These are phyloP conservation scores for Verticillium albo-atrum DNA, from an alignment of 2,329 filamentous ascomycete genomes.

Conservation along the genomic window DNA sequence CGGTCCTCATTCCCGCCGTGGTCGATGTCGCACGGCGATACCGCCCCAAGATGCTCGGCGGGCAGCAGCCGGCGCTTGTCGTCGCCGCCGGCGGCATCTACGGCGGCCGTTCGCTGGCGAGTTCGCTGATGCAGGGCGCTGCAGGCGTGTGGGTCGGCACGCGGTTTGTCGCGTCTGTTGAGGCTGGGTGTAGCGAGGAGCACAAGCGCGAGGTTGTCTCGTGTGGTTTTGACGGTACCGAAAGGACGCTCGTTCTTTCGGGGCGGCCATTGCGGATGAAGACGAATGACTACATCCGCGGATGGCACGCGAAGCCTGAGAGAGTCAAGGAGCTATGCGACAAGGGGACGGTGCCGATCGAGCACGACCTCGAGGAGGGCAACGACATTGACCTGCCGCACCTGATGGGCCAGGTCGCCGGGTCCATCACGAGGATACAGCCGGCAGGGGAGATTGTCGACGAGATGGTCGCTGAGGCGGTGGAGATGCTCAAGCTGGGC, in stretches of 20 bases:
- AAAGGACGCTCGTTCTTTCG: constrained; percentile 75
- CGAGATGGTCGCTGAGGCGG: constrained; percentile 81
- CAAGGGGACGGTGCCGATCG: constrained; percentile 73
- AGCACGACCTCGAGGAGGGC: constrained; percentile 77
- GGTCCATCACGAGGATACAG: constrained; percentile 69
- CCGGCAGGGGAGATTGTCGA: constrained; percentile 81
- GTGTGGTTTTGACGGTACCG: constrained; percentile 75
- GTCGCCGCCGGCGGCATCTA: constrained; percentile 86
- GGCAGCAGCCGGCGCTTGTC: constrained; percentile 66
- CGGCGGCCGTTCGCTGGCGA: constrained; percentile 76
- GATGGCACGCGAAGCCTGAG: constrained; percentile 73
- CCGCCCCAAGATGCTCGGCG: constrained; percentile 63
- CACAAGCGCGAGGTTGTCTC: constrained; percentile 82
- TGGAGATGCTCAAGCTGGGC: constrained; percentile 60
- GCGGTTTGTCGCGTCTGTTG: constrained; percentile 77
- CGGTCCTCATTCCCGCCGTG: constrained; percentile 81
- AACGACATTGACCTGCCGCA: constrained; percentile 82
- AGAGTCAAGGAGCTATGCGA: constrained; percentile 73
- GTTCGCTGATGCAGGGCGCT: constrained; percentile 82
- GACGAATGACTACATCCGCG: constrained; percentile 77
- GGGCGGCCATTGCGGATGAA: constrained; percentile 77
- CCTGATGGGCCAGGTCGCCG: constrained; percentile 91
- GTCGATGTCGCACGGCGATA: constrained; percentile 77
- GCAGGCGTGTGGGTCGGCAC: constrained; percentile 92
- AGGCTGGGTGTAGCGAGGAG: constrained; percentile 74